Base-by-base conservation (phyloP, 2,329 filamentous ascomycete species). In the Trichoderma guizhouense region DNA sequence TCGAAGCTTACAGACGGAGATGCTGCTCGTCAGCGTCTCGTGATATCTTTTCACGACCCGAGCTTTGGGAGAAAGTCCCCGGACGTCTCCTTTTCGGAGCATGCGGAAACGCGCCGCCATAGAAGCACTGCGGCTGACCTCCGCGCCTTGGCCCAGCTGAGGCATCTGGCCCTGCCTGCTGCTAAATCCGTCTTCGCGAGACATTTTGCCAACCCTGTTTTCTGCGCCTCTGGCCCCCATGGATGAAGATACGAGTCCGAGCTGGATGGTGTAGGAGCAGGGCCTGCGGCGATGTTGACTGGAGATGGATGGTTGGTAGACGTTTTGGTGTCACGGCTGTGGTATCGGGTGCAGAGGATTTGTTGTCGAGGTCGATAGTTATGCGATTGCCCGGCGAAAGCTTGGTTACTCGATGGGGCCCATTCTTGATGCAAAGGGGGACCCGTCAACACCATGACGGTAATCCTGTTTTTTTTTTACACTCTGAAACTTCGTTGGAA, bases 21-120 rank as follows among this genome's bases (percentile, higher is more conserved):
- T 73, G 72, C 66, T 72, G 47, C 69, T 73, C 62, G 75, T 34
- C 74, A 77, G 77, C 78, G 76, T 82, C 76, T 83, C 80, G 81
- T 79, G 78, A 79, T 34, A 12, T 36, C 5, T 36, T 39, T 36
- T 43, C 39, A 43, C 39, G 39, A n/a, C 39, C 39, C 39, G 2
- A 11, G 95, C 95, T 98, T 98, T 96, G 94, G 95, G 95, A 97
- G 95, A 98, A 98, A 98, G 95, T 98, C 95, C 95, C 95, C 95
- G 95, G 95, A 98, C 95, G 88, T 87, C 87, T 85, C 82, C 51
- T 77, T 79, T 80, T 76, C 72, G 75, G 79, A 79, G 79, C 78
- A 79, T 89, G 95, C 94, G 93, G 94, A 97, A 97, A 98, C 93
- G 94, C 95, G 93, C 94, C 95, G 95, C 94, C 95, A 97, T 95